Evolutionary conservation across 306 rosid genomes (phyloP).

Genomic region (Albizia julibrissin): DNA sequence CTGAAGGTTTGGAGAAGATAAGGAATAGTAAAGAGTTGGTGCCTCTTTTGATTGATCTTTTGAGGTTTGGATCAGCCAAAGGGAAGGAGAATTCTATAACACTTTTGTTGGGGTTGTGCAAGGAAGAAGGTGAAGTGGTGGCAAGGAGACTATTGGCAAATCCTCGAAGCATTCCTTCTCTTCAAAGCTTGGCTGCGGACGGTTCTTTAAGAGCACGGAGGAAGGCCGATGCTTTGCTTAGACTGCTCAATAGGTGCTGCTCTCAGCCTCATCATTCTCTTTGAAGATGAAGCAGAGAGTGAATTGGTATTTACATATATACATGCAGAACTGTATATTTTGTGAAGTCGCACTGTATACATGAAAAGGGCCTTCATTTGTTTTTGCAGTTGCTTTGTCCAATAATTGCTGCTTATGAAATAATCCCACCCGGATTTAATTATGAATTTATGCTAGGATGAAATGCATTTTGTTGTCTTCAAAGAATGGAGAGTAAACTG

Average conservation of each 20-base stretch:
- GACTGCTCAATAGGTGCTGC: conserved; percentile 80
- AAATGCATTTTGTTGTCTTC: neutral
- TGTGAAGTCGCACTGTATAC: conserved; percentile 40
- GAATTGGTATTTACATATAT: conserved; percentile 7
- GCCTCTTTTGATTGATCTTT: conserved; percentile 79
- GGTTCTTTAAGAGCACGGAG: conserved; percentile 82
- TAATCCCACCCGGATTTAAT: neutral
- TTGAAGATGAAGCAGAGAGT: conserved; percentile 25
- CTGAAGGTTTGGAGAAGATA: conserved; percentile 69
- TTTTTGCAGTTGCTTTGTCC: conserved; percentile 21
- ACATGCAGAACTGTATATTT: conserved; percentile 39
- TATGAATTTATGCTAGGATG: neutral
- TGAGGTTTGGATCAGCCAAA: conserved; percentile 85
- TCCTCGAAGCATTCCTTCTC: conserved; percentile 82
- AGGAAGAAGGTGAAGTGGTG: conserved; percentile 80
- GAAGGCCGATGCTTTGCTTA: conserved; percentile 83
- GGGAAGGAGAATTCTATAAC: conserved; percentile 87
- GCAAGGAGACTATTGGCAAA: conserved; percentile 70
- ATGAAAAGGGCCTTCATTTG: conserved; percentile 29
- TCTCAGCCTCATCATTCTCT: conserved; percentile 60
- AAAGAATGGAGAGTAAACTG: neutral
- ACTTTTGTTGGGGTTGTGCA: conserved; percentile 75
- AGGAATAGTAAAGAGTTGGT: conserved; percentile 64
- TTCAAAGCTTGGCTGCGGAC: conserved; percentile 71
- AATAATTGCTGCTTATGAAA: neutral